Evolutionary conservation across 306 rosid species (phyloP), one percentile per base, ranked within the genome.

Genomic region (Psophocarpus tetragonolobus): DNA sequence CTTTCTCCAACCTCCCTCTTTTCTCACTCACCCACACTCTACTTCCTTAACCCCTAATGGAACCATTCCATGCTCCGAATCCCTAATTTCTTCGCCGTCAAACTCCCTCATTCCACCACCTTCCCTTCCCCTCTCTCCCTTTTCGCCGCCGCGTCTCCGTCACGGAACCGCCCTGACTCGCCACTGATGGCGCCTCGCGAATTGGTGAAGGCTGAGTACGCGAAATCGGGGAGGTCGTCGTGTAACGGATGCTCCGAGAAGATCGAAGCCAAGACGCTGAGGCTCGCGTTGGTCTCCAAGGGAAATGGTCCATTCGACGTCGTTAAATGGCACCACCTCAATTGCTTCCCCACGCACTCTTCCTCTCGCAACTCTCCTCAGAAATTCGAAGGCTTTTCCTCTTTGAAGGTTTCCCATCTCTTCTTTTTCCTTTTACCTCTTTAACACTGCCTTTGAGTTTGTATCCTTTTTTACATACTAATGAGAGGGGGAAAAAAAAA

Each of bases 261-360:
- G 38, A 93, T 93, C 20, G 78, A 68, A 18, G 57, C 80, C 0
- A 51, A 84, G 24, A 35, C 85, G 35, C 78, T 91, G 24, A 87
- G 97, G 84, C 35, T 93, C 84, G 94, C 87, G 29, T 68, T 84
- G 30, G 86, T 83, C 20, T 80, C 78, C 72, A 83, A 73, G 76
- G 90, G 85, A 74, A 71, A 63, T 0, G 84, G 88, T 36, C 85
- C 87, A 1, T 88, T 8, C 60, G 88, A 83, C 15, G 27, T 50
- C 70, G 61, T 71, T 32, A 89, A 82, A 26, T 93, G 96, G 97
- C 88, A 89, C 77, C 97, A 93, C 72, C 82, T 87, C 42, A 57
- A 26, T 77, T 91, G 96, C 87, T 88, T 88, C 68, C 74, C 88
- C 64, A 17, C 84, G 11, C 77, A 74, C 21, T 68, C 75, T 11